Conservation (phyloP, 352 stramenopile genomes). For the Globisporangium recalcitrans region DNA sequence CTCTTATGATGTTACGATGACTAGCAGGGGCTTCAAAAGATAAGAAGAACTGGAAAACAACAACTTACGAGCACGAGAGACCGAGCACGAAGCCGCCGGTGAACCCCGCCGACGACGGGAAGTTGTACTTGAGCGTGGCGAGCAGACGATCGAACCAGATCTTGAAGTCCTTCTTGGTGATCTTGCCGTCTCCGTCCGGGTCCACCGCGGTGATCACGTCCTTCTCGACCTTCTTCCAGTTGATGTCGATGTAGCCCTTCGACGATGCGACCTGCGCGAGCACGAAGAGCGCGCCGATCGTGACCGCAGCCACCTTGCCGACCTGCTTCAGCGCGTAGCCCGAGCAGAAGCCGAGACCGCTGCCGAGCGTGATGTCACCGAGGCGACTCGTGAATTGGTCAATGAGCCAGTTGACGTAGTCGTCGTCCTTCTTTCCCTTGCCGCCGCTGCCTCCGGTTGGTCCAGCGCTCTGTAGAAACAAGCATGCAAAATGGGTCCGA, state of each 20-base stretch:
- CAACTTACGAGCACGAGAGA: slow-evolving; percentile 49
- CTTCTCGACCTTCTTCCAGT: slow-evolving; percentile 88
- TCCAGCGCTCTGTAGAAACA: slow-evolving; percentile 19
- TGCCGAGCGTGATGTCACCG: slow-evolving; percentile 68
- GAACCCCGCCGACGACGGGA: slow-evolving; percentile 81
- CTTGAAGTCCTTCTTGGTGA: slow-evolving; percentile 77
- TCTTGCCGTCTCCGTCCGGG: slow-evolving; percentile 79
- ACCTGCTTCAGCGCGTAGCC: slow-evolving; percentile 82
- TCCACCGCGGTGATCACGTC: slow-evolving; percentile 81
- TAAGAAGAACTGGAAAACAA: not conserved
- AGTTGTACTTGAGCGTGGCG: slow-evolving; percentile 71
- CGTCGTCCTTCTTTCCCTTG: slow-evolving; percentile 31
- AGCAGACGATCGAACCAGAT: slow-evolving; percentile 68
- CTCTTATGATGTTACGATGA: not conserved
- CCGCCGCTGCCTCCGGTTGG: slow-evolving; percentile 22
- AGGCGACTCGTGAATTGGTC: slow-evolving; percentile 53
- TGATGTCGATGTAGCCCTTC: slow-evolving; percentile 87
- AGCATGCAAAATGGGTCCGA: not conserved
- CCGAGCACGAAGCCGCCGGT: slow-evolving; percentile 70
- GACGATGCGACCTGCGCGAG: slow-evolving; percentile 62
- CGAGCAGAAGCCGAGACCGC: slow-evolving; percentile 74
- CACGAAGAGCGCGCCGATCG: slow-evolving; percentile 75
- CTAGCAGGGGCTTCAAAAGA: not conserved
- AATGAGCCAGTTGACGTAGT: slow-evolving; percentile 59
- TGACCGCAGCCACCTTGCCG: slow-evolving; percentile 70